Percentiles rank a stretch among this genome's conserved stretches.
These are phyloP conservation scores for Coffea humblotiana DNA, from an alignment of 305 asterid species.

Conservation along the genomic window DNA sequence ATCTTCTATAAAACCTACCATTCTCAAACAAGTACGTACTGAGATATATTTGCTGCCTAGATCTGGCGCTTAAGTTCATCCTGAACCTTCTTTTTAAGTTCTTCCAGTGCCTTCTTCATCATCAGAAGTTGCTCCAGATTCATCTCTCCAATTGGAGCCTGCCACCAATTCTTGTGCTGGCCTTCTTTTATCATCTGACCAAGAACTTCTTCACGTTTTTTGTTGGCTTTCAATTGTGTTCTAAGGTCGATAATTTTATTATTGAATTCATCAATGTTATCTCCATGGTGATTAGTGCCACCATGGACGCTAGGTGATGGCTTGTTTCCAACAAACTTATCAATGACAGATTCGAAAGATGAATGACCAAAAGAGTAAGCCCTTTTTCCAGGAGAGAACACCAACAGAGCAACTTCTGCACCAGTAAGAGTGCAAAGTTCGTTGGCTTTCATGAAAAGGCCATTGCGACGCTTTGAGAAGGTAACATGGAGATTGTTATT, in stretches of 20 bases:
- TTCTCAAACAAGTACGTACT: too few species aligned
- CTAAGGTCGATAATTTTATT: neutral
- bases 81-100: too few species aligned
- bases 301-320: neutral
- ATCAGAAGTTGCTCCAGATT: too few species aligned
- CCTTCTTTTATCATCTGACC: too few species aligned
- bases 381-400: slow-evolving; percentile 19
- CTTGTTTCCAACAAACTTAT: neutral
- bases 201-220: slow-evolving; percentile 1
- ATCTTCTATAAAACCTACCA: too few species aligned
- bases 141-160: neutral
- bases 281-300: neutral
- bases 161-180: neutral
- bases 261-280: neutral
- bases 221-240: neutral
- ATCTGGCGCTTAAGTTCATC: too few species aligned
- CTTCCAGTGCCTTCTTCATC: too few species aligned
- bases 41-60: too few species aligned
- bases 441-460: slow-evolving; percentile 22
- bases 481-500: slow-evolving; percentile 8
- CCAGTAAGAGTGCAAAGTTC: slow-evolving; percentile 25
- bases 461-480: neutral
- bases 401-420: slow-evolving; percentile 12
- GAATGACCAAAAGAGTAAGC: slow-evolving; percentile 23
- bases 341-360: neutral